Conservation (phyloP, 1,284 basidiomycete genomes). For the Puccinia hordei region DNA sequence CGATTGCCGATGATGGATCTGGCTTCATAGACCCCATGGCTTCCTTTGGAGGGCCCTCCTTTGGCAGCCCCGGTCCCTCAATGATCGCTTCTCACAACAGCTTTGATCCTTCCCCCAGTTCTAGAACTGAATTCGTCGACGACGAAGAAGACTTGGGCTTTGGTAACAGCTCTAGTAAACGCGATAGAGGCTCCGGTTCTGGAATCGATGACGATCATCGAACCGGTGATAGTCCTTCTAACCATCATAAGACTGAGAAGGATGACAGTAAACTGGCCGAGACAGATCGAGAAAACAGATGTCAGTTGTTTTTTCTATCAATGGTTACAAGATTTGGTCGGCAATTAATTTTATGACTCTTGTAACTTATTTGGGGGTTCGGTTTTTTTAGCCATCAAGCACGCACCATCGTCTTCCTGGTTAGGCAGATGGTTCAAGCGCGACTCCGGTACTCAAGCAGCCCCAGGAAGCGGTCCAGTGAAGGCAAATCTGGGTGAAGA, state of each 20-base stretch:
- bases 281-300: conserved; percentile 13
- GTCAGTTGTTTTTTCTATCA: conserved; percentile 2
- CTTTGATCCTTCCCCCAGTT: neutral
- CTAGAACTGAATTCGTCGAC: conserved; percentile 11
- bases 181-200: neutral
- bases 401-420: conserved; percentile 65
- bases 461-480: conserved; percentile 67
- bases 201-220: neutral
- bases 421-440: conserved; percentile 68
- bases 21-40: conserved; percentile 51
- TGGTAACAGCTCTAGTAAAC: conserved; percentile 35
- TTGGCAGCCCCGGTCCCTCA: neutral
- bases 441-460: conserved; percentile 59
- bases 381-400: conserved; percentile 52
- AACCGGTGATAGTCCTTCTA: neutral
- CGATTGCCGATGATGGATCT: conserved; percentile 41
- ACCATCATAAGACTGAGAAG: neutral
- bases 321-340: neutral
- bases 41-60: conserved; percentile 26
- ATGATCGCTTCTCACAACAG: neutral
- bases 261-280: neutral
- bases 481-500: conserved; percentile 92
- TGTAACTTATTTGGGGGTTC: neutral
- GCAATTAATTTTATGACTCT: neutral
- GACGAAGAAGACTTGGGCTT: conserved; percentile 47